Conservation (phyloP, 148 eudicot species). For the Vaccinium darrowii region DNA sequence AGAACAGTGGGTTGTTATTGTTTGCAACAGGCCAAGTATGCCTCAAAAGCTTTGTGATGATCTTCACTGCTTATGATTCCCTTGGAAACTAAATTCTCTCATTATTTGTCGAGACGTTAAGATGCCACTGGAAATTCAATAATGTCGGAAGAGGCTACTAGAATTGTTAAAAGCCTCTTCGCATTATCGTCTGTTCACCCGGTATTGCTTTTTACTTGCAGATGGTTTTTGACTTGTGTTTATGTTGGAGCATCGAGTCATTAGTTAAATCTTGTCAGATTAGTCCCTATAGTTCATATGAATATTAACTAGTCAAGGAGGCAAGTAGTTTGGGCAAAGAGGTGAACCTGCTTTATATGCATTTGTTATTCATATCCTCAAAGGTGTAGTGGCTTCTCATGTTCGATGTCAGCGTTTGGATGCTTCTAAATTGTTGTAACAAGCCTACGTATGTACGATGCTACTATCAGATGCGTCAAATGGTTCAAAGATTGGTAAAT, state of each 20-base stretch:
- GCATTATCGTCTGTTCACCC: background rate
- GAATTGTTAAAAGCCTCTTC: slow-evolving; percentile 3
- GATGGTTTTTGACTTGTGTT: background rate
- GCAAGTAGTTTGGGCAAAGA: slow-evolving; percentile 11
- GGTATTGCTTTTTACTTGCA: background rate
- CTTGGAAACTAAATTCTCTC: background rate
- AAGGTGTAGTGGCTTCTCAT: background rate
- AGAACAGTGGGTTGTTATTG: background rate
- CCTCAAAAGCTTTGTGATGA: background rate
- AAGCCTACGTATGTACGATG: background rate
- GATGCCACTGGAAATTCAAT: slow-evolving; percentile 15
- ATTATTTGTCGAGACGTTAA: slow-evolving; percentile 3
- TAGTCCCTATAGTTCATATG: background rate
- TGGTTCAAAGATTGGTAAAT: background rate
- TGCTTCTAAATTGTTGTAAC: background rate
- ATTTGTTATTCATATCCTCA: background rate
- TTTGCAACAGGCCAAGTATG: background rate
- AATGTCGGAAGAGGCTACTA: slow-evolving; percentile 3
- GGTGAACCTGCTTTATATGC: slow-evolving; percentile 3
- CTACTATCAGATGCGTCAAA: background rate
- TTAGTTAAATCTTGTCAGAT: background rate
- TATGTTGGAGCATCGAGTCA: background rate
- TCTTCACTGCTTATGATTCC: background rate
- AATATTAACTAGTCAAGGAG: background rate
- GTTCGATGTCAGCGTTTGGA: slow-evolving; percentile 1